Percentiles rank a stretch among this genome's conserved stretches.
Evolutionary conservation across 225 moss, liverwort and hornwort genomes (phyloP).

Genomic region (Lunularia cruciata): DNA sequence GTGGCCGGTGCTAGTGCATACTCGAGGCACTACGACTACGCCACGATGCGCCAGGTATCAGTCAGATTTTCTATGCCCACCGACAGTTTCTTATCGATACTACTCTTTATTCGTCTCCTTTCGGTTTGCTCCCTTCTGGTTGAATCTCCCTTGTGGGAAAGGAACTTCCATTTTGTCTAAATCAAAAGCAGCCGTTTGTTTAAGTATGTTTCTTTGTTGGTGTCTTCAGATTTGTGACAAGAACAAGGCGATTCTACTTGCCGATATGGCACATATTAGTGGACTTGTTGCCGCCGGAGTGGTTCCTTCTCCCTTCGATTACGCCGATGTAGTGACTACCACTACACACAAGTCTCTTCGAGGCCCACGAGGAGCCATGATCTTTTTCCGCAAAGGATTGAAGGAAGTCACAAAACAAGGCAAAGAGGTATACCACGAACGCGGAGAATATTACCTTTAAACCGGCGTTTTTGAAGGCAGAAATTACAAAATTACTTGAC

Average conservation of each 20-base stretch:
- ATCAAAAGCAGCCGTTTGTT: too few species aligned
- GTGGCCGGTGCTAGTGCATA: slow-evolving; percentile 97
- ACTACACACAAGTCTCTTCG: slow-evolving; percentile 95
- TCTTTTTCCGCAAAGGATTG: slow-evolving; percentile 89
- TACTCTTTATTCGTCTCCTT: too few species aligned
- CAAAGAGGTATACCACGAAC: slow-evolving; percentile 81
- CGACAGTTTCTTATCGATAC: too few species aligned
- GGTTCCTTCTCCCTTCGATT: slow-evolving; percentile 90
- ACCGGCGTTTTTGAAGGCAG: too few species aligned
- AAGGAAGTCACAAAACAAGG: slow-evolving; percentile 91
- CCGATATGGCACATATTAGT: slow-evolving; percentile 98
- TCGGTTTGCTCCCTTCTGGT: too few species aligned
- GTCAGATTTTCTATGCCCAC: too few species aligned
- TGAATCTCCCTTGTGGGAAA: too few species aligned
- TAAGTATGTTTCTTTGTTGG: too few species aligned
- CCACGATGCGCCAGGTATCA: slow-evolving; percentile 85
- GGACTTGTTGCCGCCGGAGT: slow-evolving; percentile 90
- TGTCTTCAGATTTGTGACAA: slow-evolving; percentile 88
- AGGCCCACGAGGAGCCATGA: slow-evolving; percentile 96
- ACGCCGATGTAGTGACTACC: slow-evolving; percentile 88
- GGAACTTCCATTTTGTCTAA: too few species aligned
- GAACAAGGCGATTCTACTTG: slow-evolving; percentile 81
- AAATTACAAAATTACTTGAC: too few species aligned
- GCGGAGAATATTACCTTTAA: too few species aligned
- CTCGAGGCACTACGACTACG: slow-evolving; percentile 88